Percentiles rank a stretch among this genome's conserved stretches.
These are phyloP conservation scores for Lodderomyces theae DNA, from an alignment of 1,139 yeast genomes.

Conservation along the genomic window DNA sequence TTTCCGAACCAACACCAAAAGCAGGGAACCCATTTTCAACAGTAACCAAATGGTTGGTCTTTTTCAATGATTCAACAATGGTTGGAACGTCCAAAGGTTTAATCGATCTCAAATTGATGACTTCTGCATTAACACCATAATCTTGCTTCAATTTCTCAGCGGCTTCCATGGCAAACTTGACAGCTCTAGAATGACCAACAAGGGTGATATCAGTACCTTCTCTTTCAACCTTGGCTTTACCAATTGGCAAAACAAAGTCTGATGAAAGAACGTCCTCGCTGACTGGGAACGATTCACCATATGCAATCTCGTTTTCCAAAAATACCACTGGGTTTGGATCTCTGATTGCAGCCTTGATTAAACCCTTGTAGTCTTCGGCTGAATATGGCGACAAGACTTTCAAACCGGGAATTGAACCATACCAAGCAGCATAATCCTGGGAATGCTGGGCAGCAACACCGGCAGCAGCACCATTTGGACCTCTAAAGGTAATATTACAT, in stretches of 20 bases:
- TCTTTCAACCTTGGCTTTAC: slow-evolving; percentile 92
- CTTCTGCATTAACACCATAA: slow-evolving; percentile 89
- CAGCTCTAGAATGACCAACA: slow-evolving; percentile 90
- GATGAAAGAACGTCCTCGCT: slow-evolving; percentile 85
- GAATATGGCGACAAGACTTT: slow-evolving; percentile 95
- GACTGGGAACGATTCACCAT: slow-evolving; percentile 88
- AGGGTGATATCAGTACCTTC: slow-evolving; percentile 89
- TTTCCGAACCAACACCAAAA: slow-evolving; percentile 98
- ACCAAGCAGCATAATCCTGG: slow-evolving; percentile 97
- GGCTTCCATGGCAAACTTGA: slow-evolving; percentile 80
- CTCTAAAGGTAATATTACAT: slow-evolving; percentile 96
- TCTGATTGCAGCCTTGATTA: slow-evolving; percentile 92
- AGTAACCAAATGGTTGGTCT: slow-evolving; percentile 93
- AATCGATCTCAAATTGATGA: slow-evolving; percentile 91
- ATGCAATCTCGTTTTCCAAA: slow-evolving; percentile 91
- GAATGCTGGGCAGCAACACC: slow-evolving; percentile 99
- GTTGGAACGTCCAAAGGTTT: slow-evolving; percentile 93
- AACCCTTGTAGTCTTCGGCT: slow-evolving; percentile 95
- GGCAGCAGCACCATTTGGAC: slow-evolving; percentile 99
- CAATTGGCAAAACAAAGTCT: slow-evolving; percentile 90
- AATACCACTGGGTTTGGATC: slow-evolving; percentile 98
- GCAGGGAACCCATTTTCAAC: slow-evolving; percentile 99
- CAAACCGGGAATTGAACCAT: slow-evolving; percentile 96
- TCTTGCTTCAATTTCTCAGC: slow-evolving; percentile 83
- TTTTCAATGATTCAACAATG: slow-evolving; percentile 84